Percentiles rank a stretch among this genome's conserved stretches.
phyloP scores from a whole-genome alignment of 345 rosid genomes.

The Populus alba region DNA sequence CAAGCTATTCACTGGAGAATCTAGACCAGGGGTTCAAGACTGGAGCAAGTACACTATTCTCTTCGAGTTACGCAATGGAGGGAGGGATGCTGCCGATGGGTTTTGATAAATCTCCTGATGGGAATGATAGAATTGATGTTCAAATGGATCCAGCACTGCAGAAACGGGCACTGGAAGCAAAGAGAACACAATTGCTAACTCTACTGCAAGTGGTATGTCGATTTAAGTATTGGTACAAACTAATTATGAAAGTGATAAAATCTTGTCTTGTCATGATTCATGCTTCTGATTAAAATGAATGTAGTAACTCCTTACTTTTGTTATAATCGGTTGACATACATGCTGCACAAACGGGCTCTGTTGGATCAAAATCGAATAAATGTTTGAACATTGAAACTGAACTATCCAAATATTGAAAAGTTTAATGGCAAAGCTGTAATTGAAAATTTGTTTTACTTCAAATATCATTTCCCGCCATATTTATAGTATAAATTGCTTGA shows the following conservation, averaged over 20 bases:
- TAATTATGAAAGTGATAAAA: background rate
- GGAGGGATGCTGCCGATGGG: slow-evolving; percentile 13
- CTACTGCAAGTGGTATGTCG: slow-evolving; percentile 72
- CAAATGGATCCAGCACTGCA: slow-evolving; percentile 27
- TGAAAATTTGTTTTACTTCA: background rate
- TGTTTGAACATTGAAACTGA: background rate
- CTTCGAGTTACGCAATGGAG: slow-evolving; percentile 17
- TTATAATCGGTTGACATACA: background rate
- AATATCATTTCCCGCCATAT: background rate
- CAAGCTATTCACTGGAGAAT: slow-evolving; percentile 64
- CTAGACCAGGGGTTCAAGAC: slow-evolving; percentile 35
- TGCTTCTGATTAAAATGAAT: background rate
- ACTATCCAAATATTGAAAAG: background rate
- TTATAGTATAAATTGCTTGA: background rate
- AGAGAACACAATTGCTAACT: slow-evolving; percentile 60
- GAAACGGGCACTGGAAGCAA: slow-evolving; percentile 42
- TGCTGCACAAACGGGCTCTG: background rate
- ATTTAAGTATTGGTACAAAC: background rate
- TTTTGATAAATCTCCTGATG: slow-evolving; percentile 30
- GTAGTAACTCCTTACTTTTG: background rate
- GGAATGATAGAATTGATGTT: slow-evolving; percentile 23
- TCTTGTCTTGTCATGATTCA: background rate
- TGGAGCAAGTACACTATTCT: slow-evolving; percentile 23
- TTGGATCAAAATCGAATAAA: background rate
- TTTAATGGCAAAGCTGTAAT: background rate